Conservation (phyloP, 2,329 filamentous ascomycete genomes). For the Ophioceras dolichostomum region DNA sequence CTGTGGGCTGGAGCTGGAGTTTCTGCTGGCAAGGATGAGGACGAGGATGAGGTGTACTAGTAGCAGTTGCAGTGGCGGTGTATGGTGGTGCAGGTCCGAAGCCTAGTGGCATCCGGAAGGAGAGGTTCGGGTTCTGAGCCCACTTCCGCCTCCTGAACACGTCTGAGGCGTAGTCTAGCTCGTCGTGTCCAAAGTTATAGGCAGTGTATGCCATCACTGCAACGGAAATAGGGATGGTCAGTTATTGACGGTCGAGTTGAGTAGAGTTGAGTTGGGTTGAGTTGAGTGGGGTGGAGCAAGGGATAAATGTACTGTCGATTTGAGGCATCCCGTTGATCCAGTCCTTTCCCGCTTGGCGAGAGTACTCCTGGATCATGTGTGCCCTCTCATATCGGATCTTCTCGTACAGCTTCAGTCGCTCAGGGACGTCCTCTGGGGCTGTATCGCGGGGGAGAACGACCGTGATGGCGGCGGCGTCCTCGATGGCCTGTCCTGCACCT, state of each 20-base stretch:
- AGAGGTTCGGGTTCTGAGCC: constrained; percentile 19
- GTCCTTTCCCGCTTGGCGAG: constrained; percentile 38
- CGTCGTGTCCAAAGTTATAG: constrained; percentile 47
- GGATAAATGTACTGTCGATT: constrained; percentile 24
- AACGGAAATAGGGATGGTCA: too few species aligned
- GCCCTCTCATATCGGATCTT: constrained; percentile 40
- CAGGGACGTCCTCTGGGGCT: constrained; percentile 29
- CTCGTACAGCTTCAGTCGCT: constrained; percentile 47
- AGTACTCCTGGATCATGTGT: constrained; percentile 17
- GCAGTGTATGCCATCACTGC: constrained; percentile 26
- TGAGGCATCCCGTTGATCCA: constrained; percentile 19
- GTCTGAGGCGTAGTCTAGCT: constrained; percentile 40
- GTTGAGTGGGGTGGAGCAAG: too few species aligned
- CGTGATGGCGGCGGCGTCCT: constrained; percentile 49
- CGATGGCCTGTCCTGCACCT: constrained; percentile 52
- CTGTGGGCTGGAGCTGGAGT: constrained; percentile 15
- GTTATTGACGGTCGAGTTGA: too few species aligned
- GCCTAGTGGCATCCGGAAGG: constrained; percentile 30
- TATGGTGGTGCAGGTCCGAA: constrained; percentile 35
- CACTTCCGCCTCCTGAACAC: constrained; percentile 36
- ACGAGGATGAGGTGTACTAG: too few species aligned
- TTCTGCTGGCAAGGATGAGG: constrained; percentile 27
- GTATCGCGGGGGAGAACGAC: constrained; percentile 39
- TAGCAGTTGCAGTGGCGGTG: too few species aligned
- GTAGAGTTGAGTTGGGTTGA: too few species aligned